phyloP scores from a whole-genome alignment of 495 filamentous ascomycete genomes.

The Bacidia rubella region DNA sequence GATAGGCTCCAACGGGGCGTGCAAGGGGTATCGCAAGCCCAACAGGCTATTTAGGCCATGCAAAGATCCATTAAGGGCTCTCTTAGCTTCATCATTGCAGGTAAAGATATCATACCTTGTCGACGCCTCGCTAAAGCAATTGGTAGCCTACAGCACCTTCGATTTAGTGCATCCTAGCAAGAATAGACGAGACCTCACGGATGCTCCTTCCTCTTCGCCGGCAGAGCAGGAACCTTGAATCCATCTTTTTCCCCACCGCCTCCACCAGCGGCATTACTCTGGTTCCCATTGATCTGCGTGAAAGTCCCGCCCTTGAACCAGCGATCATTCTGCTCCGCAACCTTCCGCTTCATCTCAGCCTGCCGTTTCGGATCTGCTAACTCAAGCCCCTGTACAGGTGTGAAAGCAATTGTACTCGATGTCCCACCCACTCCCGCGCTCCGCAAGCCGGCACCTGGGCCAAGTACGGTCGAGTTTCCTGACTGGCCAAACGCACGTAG shows the following conservation, averaged over 20 bases:
- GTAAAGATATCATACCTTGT: no score
- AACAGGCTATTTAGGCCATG: no score
- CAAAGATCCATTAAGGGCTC: no score
- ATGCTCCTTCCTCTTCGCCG: conserved; percentile 36
- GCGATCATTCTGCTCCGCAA: conserved; percentile 84
- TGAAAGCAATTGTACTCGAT: conserved; percentile 80
- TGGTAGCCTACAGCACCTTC: no score
- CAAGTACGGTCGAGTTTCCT: conserved; percentile 37
- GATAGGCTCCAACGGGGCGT: no score
- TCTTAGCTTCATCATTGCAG: no score
- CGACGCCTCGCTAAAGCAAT: no score
- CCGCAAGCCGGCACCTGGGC: conserved; percentile 58
- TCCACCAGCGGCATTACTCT: conserved; percentile 45
- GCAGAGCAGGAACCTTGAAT: conserved; percentile 39
- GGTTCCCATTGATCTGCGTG: conserved; percentile 60
- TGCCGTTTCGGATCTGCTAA: conserved; percentile 88
- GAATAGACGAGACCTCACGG: no score
- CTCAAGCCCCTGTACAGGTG: conserved; percentile 86
- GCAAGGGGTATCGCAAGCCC: no score
- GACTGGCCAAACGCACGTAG: conserved; percentile 61
- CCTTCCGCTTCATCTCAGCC: conserved; percentile 66
- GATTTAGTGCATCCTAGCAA: no score
- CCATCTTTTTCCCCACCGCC: conserved; percentile 37
- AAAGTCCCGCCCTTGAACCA: conserved; percentile 97
- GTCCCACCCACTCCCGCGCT: conserved; percentile 69